These are phyloP conservation scores for Macroventuria anomochaeta DNA, from an alignment of 2,329 filamentous ascomycete genomes.

Conservation along the genomic window DNA sequence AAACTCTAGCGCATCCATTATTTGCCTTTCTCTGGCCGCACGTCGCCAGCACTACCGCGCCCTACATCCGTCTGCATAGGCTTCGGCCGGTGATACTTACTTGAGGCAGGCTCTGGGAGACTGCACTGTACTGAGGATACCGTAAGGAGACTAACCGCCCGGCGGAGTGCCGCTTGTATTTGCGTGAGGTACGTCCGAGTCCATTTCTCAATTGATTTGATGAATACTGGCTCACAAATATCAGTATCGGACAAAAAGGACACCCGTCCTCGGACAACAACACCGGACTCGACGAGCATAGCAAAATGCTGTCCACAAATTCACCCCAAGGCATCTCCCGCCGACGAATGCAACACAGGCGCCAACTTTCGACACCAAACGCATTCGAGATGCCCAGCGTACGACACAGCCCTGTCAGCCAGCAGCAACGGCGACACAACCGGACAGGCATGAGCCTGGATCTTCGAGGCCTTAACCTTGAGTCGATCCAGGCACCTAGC, in stretches of 20 bases:
- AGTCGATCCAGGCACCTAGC: conserved; percentile 40
- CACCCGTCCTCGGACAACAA: conserved; percentile 45
- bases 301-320: conserved; percentile 78
- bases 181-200: conserved; percentile 72
- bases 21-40: conserved; percentile 16
- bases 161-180: conserved; percentile 78
- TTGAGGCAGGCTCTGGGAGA: conserved; percentile 48
- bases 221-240: conserved; percentile 35
- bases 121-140: conserved; percentile 53
- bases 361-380: conserved; percentile 85
- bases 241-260: conserved; percentile 52
- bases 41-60: conserved; percentile 10
- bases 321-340: conserved; percentile 74
- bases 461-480: conserved; percentile 65
- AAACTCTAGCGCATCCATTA: conserved; percentile 29
- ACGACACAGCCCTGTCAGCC: conserved; percentile 68
- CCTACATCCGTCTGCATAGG: conserved; percentile 29
- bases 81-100: conserved; percentile 46
- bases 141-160: conserved; percentile 64
- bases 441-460: conserved; percentile 87
- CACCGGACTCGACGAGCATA: conserved; percentile 72
- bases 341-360: conserved; percentile 78
- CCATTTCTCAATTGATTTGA: too few species aligned
- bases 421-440: conserved; percentile 62
- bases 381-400: conserved; percentile 78